A percentile compares a stretch with the other conserved stretches of the same genome.
Evolutionary conservation across 768 basidiomycete genomes (phyloP).

Genomic region (Serendipita indica): DNA sequence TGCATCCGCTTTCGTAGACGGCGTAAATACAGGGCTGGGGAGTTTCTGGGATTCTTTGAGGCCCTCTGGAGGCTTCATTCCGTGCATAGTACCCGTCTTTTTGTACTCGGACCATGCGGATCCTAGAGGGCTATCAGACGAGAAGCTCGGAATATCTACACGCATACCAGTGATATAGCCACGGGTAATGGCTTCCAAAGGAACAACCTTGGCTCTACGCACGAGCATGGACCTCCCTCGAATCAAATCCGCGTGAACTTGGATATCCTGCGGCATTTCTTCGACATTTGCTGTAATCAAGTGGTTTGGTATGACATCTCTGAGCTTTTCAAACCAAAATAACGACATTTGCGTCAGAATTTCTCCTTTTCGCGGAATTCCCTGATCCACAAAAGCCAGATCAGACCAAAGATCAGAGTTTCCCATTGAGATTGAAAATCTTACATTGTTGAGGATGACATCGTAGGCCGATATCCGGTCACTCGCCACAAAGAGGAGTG

Average conservation of each 20-base stretch:
- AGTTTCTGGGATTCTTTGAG: slow-evolving; percentile 78
- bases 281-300: slow-evolving; percentile 63
- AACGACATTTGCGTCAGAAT: slow-evolving; percentile 79
- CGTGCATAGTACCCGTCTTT: slow-evolving; percentile 74
- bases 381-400: slow-evolving; percentile 32
- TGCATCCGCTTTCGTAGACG: slow-evolving; percentile 91
- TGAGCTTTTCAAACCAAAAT: slow-evolving; percentile 88
- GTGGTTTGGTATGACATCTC: slow-evolving; percentile 73
- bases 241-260: slow-evolving; percentile 58
- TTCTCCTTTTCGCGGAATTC: slow-evolving; percentile 86
- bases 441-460: slow-evolving; percentile 82
- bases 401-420: not conserved
- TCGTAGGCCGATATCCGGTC: slow-evolving; percentile 97
- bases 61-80: slow-evolving; percentile 57
- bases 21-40: slow-evolving; percentile 77
- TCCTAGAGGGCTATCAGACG: slow-evolving; percentile 33
- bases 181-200: slow-evolving; percentile 88
- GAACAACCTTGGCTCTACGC: slow-evolving; percentile 71
- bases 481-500: slow-evolving; percentile 81
- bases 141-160: not conserved
- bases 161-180: slow-evolving; percentile 86
- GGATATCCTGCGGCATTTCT: slow-evolving; percentile 70
- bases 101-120: slow-evolving; percentile 95
- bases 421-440: slow-evolving; percentile 22
- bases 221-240: slow-evolving; percentile 86